Conservation (phyloP, 139 green algal genomes). For the Mesostigma viride region DNA sequence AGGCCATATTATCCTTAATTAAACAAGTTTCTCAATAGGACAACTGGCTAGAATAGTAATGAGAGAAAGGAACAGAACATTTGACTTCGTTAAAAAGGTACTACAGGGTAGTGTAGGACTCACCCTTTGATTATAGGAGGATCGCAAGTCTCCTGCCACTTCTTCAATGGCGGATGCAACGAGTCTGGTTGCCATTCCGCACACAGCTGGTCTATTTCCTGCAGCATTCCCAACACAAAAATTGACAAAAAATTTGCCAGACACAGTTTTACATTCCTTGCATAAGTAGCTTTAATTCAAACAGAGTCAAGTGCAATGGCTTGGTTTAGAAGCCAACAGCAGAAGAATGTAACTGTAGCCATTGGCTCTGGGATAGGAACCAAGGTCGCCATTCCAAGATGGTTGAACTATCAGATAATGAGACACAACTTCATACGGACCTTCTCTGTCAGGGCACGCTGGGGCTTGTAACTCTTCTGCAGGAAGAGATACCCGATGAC, state of each 20-base stretch:
- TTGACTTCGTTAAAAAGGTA: not conserved
- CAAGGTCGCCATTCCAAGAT: not conserved
- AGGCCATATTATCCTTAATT: no score
- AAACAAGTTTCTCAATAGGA: no score
- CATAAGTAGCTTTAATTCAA: not conserved
- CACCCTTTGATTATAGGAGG: not conserved
- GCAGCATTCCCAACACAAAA: not conserved
- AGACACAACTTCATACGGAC: conserved; percentile 10
- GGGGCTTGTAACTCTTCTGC: conserved; percentile 31
- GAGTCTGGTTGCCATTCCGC: conserved; percentile 30
- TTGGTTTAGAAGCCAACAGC: not conserved
- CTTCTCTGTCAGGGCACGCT: conserved; percentile 20
- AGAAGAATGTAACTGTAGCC: not conserved
- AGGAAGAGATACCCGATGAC: conserved; percentile 26
- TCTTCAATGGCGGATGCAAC: conserved; percentile 8
- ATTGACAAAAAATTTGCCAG: not conserved
- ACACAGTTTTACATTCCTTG: not conserved
- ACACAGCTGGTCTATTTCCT: conserved; percentile 31
- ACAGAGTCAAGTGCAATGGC: not conserved
- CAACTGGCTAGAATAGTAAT: no score
- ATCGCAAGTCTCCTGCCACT: not conserved
- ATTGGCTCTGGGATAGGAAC: not conserved
- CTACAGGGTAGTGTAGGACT: not conserved
- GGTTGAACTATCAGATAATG: not conserved
- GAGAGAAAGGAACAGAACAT: no score